phyloP scores from a whole-genome alignment of 345 rosid genomes.

The thale cress (Arabidopsis thaliana) region DNA sequence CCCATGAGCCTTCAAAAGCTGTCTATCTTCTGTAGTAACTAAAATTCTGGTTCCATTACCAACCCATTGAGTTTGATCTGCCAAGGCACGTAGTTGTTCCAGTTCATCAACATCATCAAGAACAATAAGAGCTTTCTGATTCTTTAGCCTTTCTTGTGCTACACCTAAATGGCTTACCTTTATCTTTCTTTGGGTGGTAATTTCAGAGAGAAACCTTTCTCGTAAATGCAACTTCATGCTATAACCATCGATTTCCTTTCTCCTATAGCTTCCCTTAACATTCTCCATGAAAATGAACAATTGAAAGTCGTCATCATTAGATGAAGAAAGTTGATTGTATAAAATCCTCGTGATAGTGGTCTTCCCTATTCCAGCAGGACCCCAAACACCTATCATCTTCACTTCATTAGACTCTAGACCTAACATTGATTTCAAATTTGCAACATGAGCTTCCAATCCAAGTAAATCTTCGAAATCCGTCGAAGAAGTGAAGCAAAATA shows the following conservation, averaged over 20 bases:
- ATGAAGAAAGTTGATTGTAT: slow-evolving; percentile 3
- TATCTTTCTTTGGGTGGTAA: slow-evolving; percentile 7
- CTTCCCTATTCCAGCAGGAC: slow-evolving; percentile 27
- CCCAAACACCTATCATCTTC: slow-evolving; percentile 21
- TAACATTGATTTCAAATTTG: background rate
- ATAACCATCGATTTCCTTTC: background rate
- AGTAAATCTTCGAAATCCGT: background rate
- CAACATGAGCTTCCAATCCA: slow-evolving; percentile 25
- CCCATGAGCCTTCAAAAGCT: slow-evolving; percentile 31
- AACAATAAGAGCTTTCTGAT: slow-evolving; percentile 47
- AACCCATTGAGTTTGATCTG: slow-evolving; percentile 51
- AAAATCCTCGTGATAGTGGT: slow-evolving; percentile 18
- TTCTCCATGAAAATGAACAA: slow-evolving; percentile 20
- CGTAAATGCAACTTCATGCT: background rate
- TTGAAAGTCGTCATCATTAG: background rate
- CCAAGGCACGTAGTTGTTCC: slow-evolving; percentile 53
- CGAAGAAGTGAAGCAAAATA: slow-evolving; percentile 2
- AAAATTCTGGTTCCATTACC: slow-evolving; percentile 56
- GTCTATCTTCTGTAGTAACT: slow-evolving; percentile 57
- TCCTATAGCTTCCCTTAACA: background rate
- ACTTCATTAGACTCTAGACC: background rate
- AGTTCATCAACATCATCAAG: slow-evolving; percentile 61
- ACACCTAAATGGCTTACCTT: slow-evolving; percentile 21
- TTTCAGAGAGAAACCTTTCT: slow-evolving; percentile 5
- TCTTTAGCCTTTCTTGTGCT: slow-evolving; percentile 15